Conservation (phyloP, 495 filamentous ascomycete species). For the Tuber magnatum region DNA sequence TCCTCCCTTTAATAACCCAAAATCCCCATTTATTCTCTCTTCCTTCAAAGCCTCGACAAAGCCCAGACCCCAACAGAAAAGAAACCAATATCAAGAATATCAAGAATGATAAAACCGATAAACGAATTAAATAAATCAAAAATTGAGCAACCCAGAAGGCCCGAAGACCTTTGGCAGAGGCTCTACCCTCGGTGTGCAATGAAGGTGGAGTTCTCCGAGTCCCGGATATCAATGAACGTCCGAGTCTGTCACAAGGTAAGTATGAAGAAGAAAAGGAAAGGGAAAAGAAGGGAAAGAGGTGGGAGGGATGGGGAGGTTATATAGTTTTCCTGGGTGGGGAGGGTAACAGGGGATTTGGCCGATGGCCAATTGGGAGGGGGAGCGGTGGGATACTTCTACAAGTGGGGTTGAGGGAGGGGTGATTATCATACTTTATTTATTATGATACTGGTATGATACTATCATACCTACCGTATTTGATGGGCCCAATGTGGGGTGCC, state of each 20-base stretch:
- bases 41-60: neutral
- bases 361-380: neutral
- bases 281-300: neutral
- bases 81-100: neutral
- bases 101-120: conserved; percentile 1
- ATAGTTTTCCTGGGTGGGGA: neutral
- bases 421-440: neutral
- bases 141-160: conserved; percentile 39
- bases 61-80: conserved; percentile 1
- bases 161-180: conserved; percentile 37
- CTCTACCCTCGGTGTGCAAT: conserved; percentile 36
- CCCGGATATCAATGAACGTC: conserved; percentile 35
- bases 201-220: conserved; percentile 34
- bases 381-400: neutral
- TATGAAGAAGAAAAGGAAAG: conserved; percentile 19
- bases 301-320: neutral
- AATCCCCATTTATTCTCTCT: neutral
- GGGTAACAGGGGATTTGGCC: neutral
- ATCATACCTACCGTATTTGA: too few species aligned
- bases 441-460: neutral
- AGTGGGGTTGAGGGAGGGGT: neutral
- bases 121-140: conserved; percentile 29
- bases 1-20: neutral
- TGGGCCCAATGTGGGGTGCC: neutral
- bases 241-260: conserved; percentile 39